Percentiles rank a stretch among this genome's conserved stretches.
phyloP scores from a whole-genome alignment of 352 stramenopile genomes.

The Lagenidium sp. region DNA sequence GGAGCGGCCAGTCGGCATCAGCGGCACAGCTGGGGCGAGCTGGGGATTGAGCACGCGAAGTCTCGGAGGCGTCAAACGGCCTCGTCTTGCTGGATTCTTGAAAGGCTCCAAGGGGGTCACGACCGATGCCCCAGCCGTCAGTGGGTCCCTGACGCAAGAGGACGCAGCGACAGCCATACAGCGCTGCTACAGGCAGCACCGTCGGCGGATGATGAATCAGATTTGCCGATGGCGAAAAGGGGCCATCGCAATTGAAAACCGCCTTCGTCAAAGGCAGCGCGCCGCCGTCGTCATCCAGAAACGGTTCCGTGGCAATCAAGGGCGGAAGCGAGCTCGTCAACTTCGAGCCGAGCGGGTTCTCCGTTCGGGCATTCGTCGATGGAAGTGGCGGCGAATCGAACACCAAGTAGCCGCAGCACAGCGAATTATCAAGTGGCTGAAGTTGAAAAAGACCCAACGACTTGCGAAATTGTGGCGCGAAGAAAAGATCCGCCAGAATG shows the following conservation, averaged over 20 bases:
- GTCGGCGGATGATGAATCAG: too few species aligned
- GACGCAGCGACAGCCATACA: too few species aligned
- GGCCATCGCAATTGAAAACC: slow-evolving; percentile 20
- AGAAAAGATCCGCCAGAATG: slow-evolving; percentile 15
- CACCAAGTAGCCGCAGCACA: slow-evolving; percentile 12
- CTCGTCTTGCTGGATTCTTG: too few species aligned
- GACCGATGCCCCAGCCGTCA: too few species aligned
- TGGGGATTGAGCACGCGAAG: neutral
- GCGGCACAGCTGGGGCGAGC: neutral
- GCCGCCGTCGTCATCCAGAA: slow-evolving; percentile 29
- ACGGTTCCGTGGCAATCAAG: slow-evolving; percentile 17
- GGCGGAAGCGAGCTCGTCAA: slow-evolving; percentile 10
- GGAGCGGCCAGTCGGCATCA: neutral
- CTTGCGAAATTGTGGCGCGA: slow-evolving; percentile 24
- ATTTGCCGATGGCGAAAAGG: slow-evolving; percentile 14
- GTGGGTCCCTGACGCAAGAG: too few species aligned
- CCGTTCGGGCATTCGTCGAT: slow-evolving; percentile 15
- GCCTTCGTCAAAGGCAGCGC: slow-evolving; percentile 12
- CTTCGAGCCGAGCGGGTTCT: slow-evolving; percentile 21
- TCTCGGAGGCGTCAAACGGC: too few species aligned
- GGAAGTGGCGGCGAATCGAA: slow-evolving; percentile 23
- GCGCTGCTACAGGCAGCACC: too few species aligned
- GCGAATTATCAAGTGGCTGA: slow-evolving; percentile 29
- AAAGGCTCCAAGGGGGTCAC: too few species aligned
- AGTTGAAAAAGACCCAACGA: slow-evolving; percentile 20